phyloP scores from a whole-genome alignment of 495 filamentous ascomycete species.

The Trichoderma erinaceum region DNA sequence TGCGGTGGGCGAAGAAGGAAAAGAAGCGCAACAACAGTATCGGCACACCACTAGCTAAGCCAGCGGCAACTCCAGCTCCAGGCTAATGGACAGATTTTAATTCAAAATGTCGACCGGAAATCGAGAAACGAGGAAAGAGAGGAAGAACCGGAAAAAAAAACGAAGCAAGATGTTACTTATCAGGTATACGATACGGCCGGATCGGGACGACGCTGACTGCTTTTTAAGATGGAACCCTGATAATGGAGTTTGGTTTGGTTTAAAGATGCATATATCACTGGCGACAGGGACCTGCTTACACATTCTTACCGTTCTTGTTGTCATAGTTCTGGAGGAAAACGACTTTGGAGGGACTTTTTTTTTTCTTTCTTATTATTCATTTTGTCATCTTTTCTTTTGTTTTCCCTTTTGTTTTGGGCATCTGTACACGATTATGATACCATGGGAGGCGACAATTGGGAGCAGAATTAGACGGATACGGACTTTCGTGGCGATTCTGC shows the following conservation, averaged over 20 bases:
- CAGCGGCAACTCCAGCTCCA: too few species aligned
- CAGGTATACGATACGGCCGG: background rate
- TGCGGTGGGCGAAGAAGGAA: slow-evolving; percentile 76
- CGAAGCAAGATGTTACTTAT: background rate
- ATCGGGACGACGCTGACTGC: background rate
- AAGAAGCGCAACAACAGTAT: slow-evolving; percentile 49
- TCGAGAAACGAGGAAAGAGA: background rate
- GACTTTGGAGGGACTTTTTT: background rate
- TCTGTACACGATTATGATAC: slow-evolving; percentile 16
- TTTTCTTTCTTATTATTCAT: background rate
- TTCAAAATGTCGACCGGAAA: background rate
- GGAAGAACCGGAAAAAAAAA: background rate
- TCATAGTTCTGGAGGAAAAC: background rate
- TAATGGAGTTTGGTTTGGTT: background rate
- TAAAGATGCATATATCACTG: slow-evolving; percentile 8
- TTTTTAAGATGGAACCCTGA: slow-evolving; percentile 9
- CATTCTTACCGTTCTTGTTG: background rate
- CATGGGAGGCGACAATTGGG: background rate
- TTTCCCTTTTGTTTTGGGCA: slow-evolving; percentile 8
- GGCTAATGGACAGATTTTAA: background rate
- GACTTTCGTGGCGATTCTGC: background rate
- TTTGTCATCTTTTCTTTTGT: background rate
- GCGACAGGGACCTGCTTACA: background rate
- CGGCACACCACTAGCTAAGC: background rate
- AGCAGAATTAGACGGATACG: slow-evolving; percentile 7